These are phyloP conservation scores for Nakazawaea ernobii DNA, from an alignment of 805 yeast species.

Conservation along the genomic window DNA sequence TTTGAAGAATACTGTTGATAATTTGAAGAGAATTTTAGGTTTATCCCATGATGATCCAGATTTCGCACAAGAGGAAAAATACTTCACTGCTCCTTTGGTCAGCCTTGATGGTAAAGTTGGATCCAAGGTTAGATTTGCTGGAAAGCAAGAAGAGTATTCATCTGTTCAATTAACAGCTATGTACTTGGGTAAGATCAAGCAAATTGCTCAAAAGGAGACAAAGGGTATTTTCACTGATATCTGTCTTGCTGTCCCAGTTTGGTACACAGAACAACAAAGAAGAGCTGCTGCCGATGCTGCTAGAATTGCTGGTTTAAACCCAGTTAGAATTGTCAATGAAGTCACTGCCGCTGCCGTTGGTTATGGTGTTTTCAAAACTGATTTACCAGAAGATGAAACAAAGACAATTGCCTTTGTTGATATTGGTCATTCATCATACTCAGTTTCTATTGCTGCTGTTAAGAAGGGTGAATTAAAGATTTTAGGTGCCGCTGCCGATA, in stretches of 20 bases:
- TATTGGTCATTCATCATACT: conserved; percentile 94
- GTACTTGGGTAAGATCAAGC: conserved; percentile 89
- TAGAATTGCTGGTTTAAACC: conserved; percentile 93
- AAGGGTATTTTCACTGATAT: conserved; percentile 80
- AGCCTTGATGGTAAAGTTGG: conserved; percentile 73
- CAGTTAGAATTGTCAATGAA: conserved; percentile 96
- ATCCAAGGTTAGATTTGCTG: conserved; percentile 79
- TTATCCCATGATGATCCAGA: conserved; percentile 71
- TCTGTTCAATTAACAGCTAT: conserved; percentile 90
- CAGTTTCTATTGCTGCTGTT: conserved; percentile 83
- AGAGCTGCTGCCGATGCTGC: conserved; percentile 95
- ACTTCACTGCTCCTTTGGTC: conserved; percentile 65
- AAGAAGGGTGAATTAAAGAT: conserved; percentile 95
- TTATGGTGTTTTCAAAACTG: conserved; percentile 97
- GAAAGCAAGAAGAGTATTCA: conserved; percentile 72
- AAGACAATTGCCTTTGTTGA: conserved; percentile 90
- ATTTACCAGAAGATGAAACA: conserved; percentile 90
- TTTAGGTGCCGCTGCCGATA: conserved; percentile 87
- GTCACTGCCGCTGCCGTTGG: conserved; percentile 98
- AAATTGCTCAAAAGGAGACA: conserved; percentile 74
- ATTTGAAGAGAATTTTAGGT: conserved; percentile 90
- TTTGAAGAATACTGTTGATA: conserved; percentile 92
- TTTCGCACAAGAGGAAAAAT: conserved; percentile 66
- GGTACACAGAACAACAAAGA: conserved; percentile 97
- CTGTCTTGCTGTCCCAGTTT: conserved; percentile 90